These are phyloP conservation scores for Tetrahymena malaccensis DNA, from an alignment of 73 alveolate species.

Conservation along the genomic window DNA sequence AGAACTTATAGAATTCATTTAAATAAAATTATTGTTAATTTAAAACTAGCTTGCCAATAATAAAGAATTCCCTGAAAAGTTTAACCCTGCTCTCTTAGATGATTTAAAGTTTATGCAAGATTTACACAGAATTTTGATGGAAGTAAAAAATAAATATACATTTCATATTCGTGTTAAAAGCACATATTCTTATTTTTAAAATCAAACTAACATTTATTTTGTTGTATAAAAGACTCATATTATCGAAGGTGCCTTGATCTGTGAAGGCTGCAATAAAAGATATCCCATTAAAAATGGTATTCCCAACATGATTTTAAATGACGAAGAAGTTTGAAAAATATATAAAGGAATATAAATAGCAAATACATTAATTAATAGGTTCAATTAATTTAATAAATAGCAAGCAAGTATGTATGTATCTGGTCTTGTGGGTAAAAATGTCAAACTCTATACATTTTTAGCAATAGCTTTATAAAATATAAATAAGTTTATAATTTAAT, in stretches of 20 bases:
- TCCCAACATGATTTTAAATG: slow-evolving; percentile 66
- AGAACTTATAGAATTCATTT: background rate
- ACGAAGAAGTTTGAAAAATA: slow-evolving; percentile 62
- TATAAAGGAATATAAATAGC: background rate
- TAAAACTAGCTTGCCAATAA: slow-evolving; percentile 22
- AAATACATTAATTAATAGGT: background rate
- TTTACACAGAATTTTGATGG: slow-evolving; percentile 50
- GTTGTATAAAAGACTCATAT: slow-evolving; percentile 11
- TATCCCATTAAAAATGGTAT: slow-evolving; percentile 74
- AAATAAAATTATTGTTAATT: background rate
- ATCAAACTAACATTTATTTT: background rate
- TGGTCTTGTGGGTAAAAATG: background rate
- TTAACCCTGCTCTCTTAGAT: slow-evolving; percentile 33
- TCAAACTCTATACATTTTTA: background rate
- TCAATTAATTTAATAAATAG: too few species aligned
- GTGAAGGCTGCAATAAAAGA: slow-evolving; percentile 64
- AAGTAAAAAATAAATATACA: slow-evolving; percentile 5
- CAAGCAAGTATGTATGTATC: too few species aligned
- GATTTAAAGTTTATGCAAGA: slow-evolving; percentile 47
- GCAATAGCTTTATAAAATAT: background rate
- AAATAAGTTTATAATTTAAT: background rate
- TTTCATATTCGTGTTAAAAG: background rate
- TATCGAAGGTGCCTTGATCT: slow-evolving; percentile 57
- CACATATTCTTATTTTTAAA: too few species aligned
- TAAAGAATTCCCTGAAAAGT: slow-evolving; percentile 14